Evolutionary conservation across 2,329 filamentous ascomycete genomes (phyloP).

Genomic region (Fusarium sp.): DNA sequence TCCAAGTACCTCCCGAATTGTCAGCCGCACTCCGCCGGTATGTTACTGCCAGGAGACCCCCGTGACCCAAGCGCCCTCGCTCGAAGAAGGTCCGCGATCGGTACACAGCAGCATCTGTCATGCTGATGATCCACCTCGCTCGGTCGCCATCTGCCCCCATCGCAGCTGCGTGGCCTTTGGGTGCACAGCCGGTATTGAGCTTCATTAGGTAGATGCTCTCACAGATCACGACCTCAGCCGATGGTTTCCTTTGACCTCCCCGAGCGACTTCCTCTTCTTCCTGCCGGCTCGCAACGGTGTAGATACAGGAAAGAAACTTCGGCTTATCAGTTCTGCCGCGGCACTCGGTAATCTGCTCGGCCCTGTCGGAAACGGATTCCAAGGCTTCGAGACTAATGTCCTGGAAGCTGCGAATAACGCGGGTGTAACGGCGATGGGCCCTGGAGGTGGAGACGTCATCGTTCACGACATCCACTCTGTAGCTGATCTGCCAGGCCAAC

Average conservation of each 20-base stretch:
- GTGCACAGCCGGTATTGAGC: slow-evolving; percentile 73
- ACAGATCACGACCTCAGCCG: slow-evolving; percentile 65
- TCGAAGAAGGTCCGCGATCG: slow-evolving; percentile 52
- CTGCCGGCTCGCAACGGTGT: slow-evolving; percentile 65
- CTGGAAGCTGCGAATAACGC: slow-evolving; percentile 39
- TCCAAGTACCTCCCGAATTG: slow-evolving; percentile 14
- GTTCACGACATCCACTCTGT: slow-evolving; percentile 28
- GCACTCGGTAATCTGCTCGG: slow-evolving; percentile 49
- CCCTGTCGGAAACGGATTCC: slow-evolving; percentile 35
- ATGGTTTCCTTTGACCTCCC: slow-evolving; percentile 69
- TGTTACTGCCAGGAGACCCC: slow-evolving; percentile 49
- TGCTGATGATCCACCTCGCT: slow-evolving; percentile 74
- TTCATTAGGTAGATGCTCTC: slow-evolving; percentile 70
- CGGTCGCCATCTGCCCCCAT: slow-evolving; percentile 76
- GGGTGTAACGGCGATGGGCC: slow-evolving; percentile 38
- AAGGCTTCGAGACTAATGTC: slow-evolving; percentile 45
- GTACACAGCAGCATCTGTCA: slow-evolving; percentile 69
- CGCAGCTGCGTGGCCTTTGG: slow-evolving; percentile 77
- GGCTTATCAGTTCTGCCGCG: slow-evolving; percentile 74
- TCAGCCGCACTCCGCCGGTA: slow-evolving; percentile 8
- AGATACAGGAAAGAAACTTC: slow-evolving; percentile 70
- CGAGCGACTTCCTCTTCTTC: slow-evolving; percentile 73
- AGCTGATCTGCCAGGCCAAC: slow-evolving; percentile 30
- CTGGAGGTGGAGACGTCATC: slow-evolving; percentile 22
- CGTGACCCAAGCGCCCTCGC: slow-evolving; percentile 42